Percentiles rank a stretch among this genome's conserved stretches.
These are phyloP conservation scores for Colletotrichum sp. DNA, from an alignment of 2,329 filamentous ascomycete genomes.

Conservation along the genomic window DNA sequence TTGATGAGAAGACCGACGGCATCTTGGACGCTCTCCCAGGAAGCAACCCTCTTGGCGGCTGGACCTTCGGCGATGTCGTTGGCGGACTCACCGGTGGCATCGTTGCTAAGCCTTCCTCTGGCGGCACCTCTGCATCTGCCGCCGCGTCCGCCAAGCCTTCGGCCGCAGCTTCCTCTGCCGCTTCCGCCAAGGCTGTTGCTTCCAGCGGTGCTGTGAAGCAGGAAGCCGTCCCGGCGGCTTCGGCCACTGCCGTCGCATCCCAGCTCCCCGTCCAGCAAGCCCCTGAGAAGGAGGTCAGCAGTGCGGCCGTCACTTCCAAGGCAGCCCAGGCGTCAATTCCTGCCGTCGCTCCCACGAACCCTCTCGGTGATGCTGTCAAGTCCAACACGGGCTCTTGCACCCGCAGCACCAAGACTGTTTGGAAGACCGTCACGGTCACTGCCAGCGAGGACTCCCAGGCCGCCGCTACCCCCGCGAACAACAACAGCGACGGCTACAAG, in stretches of 20 bases:
- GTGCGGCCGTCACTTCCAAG: neutral
- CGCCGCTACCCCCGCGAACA: neutral
- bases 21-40: conserved; percentile 58
- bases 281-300: neutral
- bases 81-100: neutral
- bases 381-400: conserved; percentile 27
- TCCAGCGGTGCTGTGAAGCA: neutral
- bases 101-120: neutral
- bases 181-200: neutral
- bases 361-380: neutral
- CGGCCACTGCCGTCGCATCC: neutral
- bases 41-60: conserved; percentile 59
- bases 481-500: conserved; percentile 13
- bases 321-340: neutral
- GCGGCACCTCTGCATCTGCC: neutral
- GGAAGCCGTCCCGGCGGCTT: neutral
- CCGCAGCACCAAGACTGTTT: conserved; percentile 42
- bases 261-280: conserved; percentile 12
- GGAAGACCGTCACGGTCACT: conserved; percentile 50
- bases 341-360: conserved; percentile 19
- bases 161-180: neutral
- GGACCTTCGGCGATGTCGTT: conserved; percentile 35
- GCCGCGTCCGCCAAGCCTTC: neutral
- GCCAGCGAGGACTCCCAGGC: conserved; percentile 49
- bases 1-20: conserved; percentile 51